These are phyloP conservation scores for Podospora australis DNA, from an alignment of 495 filamentous ascomycete genomes.

Conservation along the genomic window DNA sequence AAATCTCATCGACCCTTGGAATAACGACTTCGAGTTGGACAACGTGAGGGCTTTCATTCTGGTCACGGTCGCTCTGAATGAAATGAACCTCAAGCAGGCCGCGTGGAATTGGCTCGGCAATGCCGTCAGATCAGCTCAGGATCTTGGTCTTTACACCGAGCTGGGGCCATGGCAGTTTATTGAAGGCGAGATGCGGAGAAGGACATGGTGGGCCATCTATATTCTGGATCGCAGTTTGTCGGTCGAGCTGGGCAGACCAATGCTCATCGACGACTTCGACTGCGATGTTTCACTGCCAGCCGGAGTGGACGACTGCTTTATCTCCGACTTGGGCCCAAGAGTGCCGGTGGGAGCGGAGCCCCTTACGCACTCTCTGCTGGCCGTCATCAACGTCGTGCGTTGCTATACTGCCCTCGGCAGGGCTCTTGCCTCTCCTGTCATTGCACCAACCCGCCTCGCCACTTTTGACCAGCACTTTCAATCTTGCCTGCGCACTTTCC, in stretches of 20 bases:
- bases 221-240: slow-evolving; percentile 79
- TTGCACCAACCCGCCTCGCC: slow-evolving; percentile 63
- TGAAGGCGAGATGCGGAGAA: slow-evolving; percentile 81
- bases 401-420: slow-evolving; percentile 73
- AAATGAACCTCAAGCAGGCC: slow-evolving; percentile 81
- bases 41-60: slow-evolving; percentile 68
- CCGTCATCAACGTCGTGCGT: slow-evolving; percentile 76
- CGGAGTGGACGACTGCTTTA: slow-evolving; percentile 74
- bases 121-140: slow-evolving; percentile 79
- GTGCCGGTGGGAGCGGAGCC: slow-evolving; percentile 43
- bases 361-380: slow-evolving; percentile 59
- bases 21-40: slow-evolving; percentile 75
- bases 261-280: slow-evolving; percentile 82
- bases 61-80: slow-evolving; percentile 72
- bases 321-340: slow-evolving; percentile 55
- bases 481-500: slow-evolving; percentile 67
- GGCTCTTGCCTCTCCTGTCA: slow-evolving; percentile 59
- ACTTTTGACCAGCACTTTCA: slow-evolving; percentile 80
- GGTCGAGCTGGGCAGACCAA: slow-evolving; percentile 74
- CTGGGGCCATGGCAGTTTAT: slow-evolving; percentile 63
- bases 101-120: slow-evolving; percentile 86
- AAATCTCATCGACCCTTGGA: slow-evolving; percentile 70
- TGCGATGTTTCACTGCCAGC: slow-evolving; percentile 78
- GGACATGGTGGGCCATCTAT: slow-evolving; percentile 95
- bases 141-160: slow-evolving; percentile 79